Evolutionary conservation across 441 rosid genomes (phyloP).

Genomic region (Lepidium campestre): DNA sequence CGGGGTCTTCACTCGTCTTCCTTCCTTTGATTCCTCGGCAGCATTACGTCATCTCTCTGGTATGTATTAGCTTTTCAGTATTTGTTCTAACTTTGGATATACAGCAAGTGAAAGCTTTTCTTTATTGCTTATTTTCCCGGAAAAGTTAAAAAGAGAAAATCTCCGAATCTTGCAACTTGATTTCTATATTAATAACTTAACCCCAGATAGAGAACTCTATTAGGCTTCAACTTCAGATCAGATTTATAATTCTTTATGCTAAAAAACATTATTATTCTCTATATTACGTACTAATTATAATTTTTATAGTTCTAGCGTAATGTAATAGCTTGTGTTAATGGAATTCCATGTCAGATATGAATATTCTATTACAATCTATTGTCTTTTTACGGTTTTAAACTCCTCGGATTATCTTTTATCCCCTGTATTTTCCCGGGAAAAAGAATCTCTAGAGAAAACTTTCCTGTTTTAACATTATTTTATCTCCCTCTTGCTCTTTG

Average conservation of each 20-base stretch:
- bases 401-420: constrained; percentile 32
- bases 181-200: constrained; percentile 6
- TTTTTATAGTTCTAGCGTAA: constrained; percentile 7
- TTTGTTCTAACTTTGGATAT: neutral
- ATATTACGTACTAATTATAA: constrained; percentile 1
- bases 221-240: constrained; percentile 24
- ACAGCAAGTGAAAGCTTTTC: neutral
- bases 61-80: neutral
- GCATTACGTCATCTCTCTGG: constrained; percentile 26
- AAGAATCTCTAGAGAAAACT: constrained; percentile 15
- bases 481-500: constrained; percentile 25
- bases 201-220: neutral
- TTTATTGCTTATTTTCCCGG: constrained; percentile 19
- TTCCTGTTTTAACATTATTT: constrained; percentile 22
- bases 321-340: constrained; percentile 29
- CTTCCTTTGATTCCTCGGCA: constrained; percentile 14
- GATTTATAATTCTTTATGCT: constrained; percentile 27
- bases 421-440: constrained; percentile 29
- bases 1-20: neutral
- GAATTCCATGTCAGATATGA: constrained; percentile 63
- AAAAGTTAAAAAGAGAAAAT: constrained; percentile 12
- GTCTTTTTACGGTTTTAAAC: constrained; percentile 38
- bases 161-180: constrained; percentile 9
- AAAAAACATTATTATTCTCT: constrained; percentile 3
- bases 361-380: constrained; percentile 38